phyloP scores from a whole-genome alignment of 495 filamentous ascomycete species.

The Amphirosellinia nigrospora region DNA sequence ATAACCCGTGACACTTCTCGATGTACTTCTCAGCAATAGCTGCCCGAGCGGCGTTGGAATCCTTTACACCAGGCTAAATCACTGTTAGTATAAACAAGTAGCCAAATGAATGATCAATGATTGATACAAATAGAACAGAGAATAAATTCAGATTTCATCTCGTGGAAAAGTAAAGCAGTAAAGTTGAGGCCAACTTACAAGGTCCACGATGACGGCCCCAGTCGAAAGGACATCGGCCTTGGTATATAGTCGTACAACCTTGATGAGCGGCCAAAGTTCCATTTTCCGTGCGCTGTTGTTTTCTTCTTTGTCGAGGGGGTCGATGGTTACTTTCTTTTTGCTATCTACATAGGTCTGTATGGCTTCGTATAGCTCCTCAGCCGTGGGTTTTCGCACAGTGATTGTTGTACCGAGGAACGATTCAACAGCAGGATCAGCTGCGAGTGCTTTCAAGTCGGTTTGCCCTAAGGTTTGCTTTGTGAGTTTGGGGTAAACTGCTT shows the following conservation, averaged over 20 bases:
- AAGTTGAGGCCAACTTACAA: slow-evolving; percentile 34
- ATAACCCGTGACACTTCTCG: slow-evolving; percentile 54
- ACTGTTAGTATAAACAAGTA: slow-evolving; percentile 6
- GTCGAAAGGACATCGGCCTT: slow-evolving; percentile 58
- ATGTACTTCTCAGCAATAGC: slow-evolving; percentile 63
- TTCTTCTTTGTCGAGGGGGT: slow-evolving; percentile 25
- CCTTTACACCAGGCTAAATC: slow-evolving; percentile 57
- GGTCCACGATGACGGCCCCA: slow-evolving; percentile 64
- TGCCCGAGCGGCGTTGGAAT: slow-evolving; percentile 64
- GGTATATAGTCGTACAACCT: slow-evolving; percentile 60
- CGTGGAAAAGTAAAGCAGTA: too few species aligned
- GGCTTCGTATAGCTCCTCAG: slow-evolving; percentile 28
- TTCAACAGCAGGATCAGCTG: slow-evolving; percentile 42
- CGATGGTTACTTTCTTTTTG: slow-evolving; percentile 3
- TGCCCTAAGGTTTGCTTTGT: slow-evolving; percentile 52
- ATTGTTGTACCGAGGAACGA: slow-evolving; percentile 52
- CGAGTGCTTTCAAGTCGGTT: slow-evolving; percentile 41
- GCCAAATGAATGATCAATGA: background rate
- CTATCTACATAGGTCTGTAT: slow-evolving; percentile 14
- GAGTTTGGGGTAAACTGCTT: slow-evolving; percentile 62
- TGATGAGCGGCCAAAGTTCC: slow-evolving; percentile 65
- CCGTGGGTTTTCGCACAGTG: slow-evolving; percentile 41
- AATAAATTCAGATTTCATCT: too few species aligned
- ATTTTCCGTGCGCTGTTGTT: slow-evolving; percentile 43
- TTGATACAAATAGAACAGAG: too few species aligned